Evolutionary conservation across 2,329 filamentous ascomycete species (phyloP).

Genomic region (Grosmannia serpens): DNA sequence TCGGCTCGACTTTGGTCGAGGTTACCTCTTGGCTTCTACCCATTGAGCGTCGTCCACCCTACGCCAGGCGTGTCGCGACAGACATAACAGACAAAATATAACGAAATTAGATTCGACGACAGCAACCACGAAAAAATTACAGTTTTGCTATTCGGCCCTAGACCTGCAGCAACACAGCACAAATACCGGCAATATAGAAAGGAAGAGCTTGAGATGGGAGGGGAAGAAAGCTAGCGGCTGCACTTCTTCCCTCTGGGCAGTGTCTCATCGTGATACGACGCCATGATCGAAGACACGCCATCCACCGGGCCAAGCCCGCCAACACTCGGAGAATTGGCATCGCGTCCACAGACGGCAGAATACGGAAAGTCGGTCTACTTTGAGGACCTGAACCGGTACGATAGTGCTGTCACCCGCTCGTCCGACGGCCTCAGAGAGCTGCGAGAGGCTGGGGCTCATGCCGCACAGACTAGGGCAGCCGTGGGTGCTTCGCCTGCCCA

Average conservation of each 20-base stretch:
- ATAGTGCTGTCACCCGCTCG: neutral
- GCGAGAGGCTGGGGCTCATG: slow-evolving; percentile 4
- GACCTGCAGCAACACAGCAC: too few relatives aligned
- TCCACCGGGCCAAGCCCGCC: neutral
- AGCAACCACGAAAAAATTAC: too few relatives aligned
- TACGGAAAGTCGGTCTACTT: neutral
- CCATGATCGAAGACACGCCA: neutral
- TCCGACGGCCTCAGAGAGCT: slow-evolving; percentile 5
- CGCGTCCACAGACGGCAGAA: neutral
- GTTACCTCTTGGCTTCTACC: too few relatives aligned
- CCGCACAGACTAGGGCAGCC: slow-evolving; percentile 3
- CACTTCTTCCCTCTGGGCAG: neutral
- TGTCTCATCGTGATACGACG: neutral
- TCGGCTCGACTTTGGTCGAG: too few relatives aligned
- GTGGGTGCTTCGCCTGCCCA: neutral
- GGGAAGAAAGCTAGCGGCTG: neutral
- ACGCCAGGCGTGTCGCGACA: too few relatives aligned
- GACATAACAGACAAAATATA: too few relatives aligned
- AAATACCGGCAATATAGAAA: neutral
- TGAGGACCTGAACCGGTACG: neutral
- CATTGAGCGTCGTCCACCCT: too few relatives aligned
- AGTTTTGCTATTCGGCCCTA: too few relatives aligned
- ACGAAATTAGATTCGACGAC: too few relatives aligned
- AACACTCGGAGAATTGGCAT: neutral
- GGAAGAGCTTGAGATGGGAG: neutral